Evolutionary conservation across 2,329 filamentous ascomycete species (phyloP), one percentile per base, ranked within the genome.

Genomic region (Clonostachys solani): DNA sequence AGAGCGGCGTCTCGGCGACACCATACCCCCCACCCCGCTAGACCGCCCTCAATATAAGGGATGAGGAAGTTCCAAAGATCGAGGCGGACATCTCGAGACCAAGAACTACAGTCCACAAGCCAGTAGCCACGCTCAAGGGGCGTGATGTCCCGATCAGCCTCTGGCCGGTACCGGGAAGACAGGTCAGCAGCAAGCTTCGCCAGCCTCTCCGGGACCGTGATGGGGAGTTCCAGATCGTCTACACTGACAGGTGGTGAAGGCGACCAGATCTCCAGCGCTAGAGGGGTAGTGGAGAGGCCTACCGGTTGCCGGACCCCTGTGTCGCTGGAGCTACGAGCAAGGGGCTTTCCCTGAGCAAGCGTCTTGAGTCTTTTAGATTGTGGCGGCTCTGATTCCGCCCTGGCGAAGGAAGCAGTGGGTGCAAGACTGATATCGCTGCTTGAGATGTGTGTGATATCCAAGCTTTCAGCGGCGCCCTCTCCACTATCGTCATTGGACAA

Each of bases 81-180:
- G 15, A 69, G 61, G 44, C 79, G 77, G 5, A 74, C 57, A 0
- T 65, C 61, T 0, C 59, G 45, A 1, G 67, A 59, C 86, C 86
- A 90, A 2, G 54, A 44, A 1, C 65, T 59, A 53, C 78, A 83
- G 52, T 83, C 70, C 5, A 96, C 57, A 3, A 73, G 63, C 92
- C 92, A 96, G 64, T 87, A 83, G 1, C 91, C 92, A 15, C 92
- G 77, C 61, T 95, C 90, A 36, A 86, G 77, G 2, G 66, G 65
- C 45, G 78, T 72, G 2, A 64, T 52, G 6, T 57, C 53, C 1
- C 64, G 56, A n/a, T 23, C 48, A 7, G 45, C 29, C 6, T 43
- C 44, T 5, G 84, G 83, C 5, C 63, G 70, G 62, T 80, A 89
- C 5, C 77, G 74, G 3, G 69, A 72, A 0, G 65, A 52, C 5